phyloP scores from a whole-genome alignment of 1,284 basidiomycete species.

The Thecaphora frezii region DNA sequence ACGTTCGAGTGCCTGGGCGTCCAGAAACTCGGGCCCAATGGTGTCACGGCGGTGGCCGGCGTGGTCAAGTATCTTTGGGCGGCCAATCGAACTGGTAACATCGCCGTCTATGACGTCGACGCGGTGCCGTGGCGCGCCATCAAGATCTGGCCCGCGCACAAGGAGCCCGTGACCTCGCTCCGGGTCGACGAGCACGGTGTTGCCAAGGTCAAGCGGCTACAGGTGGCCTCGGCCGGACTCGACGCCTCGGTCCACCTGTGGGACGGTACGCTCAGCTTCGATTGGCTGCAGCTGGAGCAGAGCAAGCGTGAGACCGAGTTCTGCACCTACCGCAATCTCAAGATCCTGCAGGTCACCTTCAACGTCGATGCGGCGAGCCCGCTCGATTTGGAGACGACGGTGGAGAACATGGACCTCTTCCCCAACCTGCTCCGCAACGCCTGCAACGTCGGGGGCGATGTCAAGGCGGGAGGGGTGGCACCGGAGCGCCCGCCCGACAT shows the following conservation, averaged over 20 bases:
- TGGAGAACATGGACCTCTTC: slow-evolving; percentile 50
- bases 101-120: slow-evolving; percentile 77
- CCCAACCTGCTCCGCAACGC: slow-evolving; percentile 35
- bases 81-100: slow-evolving; percentile 76
- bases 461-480: background rate
- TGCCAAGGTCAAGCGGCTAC: slow-evolving; percentile 62
- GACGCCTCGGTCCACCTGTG: slow-evolving; percentile 78
- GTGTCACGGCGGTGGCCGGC: slow-evolving; percentile 46
- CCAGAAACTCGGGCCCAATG: slow-evolving; percentile 29
- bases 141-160: slow-evolving; percentile 87
- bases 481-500: slow-evolving; percentile 72
- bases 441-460: slow-evolving; percentile 18
- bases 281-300: slow-evolving; percentile 84
- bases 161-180: slow-evolving; percentile 71
- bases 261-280: slow-evolving; percentile 82
- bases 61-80: slow-evolving; percentile 70
- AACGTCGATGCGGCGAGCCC: slow-evolving; percentile 89
- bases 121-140: slow-evolving; percentile 71
- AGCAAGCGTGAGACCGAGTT: slow-evolving; percentile 74
- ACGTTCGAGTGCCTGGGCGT: slow-evolving; percentile 38
- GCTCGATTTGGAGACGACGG: slow-evolving; percentile 64
- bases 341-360: slow-evolving; percentile 84
- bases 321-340: slow-evolving; percentile 76
- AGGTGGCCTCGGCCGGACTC: slow-evolving; percentile 75
- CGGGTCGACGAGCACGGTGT: slow-evolving; percentile 62